Evolutionary conservation across 345 rosid genomes (phyloP).

Genomic region (Excoecaria cochinchinensis): DNA sequence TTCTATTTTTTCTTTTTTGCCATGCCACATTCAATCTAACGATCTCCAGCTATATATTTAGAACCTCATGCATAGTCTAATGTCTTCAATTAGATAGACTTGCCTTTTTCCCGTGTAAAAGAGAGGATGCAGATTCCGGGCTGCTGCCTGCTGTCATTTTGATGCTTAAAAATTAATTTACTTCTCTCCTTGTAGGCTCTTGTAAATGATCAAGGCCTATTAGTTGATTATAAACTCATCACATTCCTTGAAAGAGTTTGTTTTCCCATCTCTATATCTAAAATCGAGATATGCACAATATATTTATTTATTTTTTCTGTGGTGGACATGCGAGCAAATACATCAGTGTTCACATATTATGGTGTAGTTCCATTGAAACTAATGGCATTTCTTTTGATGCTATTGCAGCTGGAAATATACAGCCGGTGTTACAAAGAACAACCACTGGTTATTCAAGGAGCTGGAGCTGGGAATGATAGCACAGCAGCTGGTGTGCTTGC

Average conservation of each 20-base stretch:
- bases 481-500: conserved; percentile 96
- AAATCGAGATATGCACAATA: no score
- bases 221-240: not conserved
- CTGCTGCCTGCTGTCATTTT: no score
- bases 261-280: no score
- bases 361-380: conserved; percentile 3
- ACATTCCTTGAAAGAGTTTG: no score
- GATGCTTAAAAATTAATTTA: not conserved
- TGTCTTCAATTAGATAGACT: not conserved
- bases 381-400: conserved; percentile 8
- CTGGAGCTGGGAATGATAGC: conserved; percentile 94
- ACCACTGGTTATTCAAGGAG: conserved; percentile 93
- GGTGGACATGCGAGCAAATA: not conserved
- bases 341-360: not conserved
- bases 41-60: not conserved
- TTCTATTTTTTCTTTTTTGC: not conserved
- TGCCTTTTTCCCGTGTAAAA: not conserved
- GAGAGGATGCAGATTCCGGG: not conserved
- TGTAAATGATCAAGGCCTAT: not conserved
- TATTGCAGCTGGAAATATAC: conserved; percentile 75
- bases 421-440: conserved; percentile 75
- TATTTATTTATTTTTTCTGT: no score
- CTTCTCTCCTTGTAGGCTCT: not conserved
- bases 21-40: not conserved
- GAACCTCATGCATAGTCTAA: not conserved